A percentile compares a stretch with the other conserved stretches of the same genome.
phyloP scores from a whole-genome alignment of 2,329 filamentous ascomycete genomes.

The Gaeumannomyces sp. region DNA sequence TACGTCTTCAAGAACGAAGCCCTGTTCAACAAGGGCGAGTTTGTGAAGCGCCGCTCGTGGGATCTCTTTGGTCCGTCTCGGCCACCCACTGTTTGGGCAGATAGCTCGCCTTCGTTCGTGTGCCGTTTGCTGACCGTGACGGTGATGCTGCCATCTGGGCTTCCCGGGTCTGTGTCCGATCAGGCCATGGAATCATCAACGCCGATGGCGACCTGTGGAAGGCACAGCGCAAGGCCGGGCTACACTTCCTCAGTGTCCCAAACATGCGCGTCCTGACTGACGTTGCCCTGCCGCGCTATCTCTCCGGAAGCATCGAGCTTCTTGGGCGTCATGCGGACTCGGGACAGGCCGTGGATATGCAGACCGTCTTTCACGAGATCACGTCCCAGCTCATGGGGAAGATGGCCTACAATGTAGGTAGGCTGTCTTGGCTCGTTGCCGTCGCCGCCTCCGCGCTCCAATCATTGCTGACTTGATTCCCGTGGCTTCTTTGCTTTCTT shows the following conservation, averaged over 20 bases:
- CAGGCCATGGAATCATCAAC: slow-evolving; percentile 60
- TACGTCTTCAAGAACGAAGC: slow-evolving; percentile 56
- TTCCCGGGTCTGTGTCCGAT: neutral
- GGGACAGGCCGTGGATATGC: slow-evolving; percentile 42
- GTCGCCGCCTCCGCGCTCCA: slow-evolving; percentile 6
- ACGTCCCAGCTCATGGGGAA: slow-evolving; percentile 61
- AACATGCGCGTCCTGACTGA: slow-evolving; percentile 54
- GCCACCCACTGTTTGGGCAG: neutral
- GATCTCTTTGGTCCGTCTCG: slow-evolving; percentile 50
- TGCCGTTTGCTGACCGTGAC: neutral
- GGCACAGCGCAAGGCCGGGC: slow-evolving; percentile 55
- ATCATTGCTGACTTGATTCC: no score
- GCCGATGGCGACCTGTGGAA: slow-evolving; percentile 59
- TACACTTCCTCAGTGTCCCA: slow-evolving; percentile 50
- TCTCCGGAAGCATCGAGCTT: slow-evolving; percentile 34
- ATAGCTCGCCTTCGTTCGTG: neutral
- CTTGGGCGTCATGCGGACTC: slow-evolving; percentile 28
- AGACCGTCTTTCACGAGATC: slow-evolving; percentile 55
- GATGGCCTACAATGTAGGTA: slow-evolving; percentile 53
- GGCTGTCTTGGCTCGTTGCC: slow-evolving; percentile 4
- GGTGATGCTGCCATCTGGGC: neutral
- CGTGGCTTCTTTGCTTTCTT: neutral
- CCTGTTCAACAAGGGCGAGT: slow-evolving; percentile 54
- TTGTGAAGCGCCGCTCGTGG: slow-evolving; percentile 54
- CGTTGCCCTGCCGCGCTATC: slow-evolving; percentile 47